These are phyloP conservation scores for Eucalyptus sp. DNA, from an alignment of 345 rosid species.

Conservation along the genomic window DNA sequence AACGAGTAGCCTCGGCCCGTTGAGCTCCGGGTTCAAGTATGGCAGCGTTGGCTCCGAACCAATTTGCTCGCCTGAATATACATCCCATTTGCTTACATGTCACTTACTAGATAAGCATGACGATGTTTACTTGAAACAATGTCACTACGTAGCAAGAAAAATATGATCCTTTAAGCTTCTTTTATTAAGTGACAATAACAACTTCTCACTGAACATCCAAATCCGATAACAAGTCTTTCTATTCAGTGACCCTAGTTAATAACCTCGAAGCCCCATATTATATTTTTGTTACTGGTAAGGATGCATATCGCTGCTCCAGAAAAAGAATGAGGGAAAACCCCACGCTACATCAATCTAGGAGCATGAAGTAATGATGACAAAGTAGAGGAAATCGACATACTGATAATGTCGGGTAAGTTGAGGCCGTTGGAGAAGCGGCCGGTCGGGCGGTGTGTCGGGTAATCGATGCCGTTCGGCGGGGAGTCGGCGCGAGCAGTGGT, in stretches of 20 bases:
- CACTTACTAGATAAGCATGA: not conserved
- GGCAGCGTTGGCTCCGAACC: slow-evolving; percentile 32
- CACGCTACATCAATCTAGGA: not conserved
- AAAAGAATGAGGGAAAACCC: not conserved
- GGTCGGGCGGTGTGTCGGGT: slow-evolving; percentile 33
- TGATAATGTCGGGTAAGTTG: slow-evolving; percentile 40
- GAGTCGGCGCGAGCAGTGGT: slow-evolving; percentile 43
- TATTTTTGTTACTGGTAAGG: not conserved
- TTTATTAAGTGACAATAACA: not conserved
- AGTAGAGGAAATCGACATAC: not conserved
- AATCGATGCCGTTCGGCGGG: slow-evolving; percentile 41
- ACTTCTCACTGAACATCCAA: not conserved
- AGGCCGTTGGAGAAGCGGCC: slow-evolving; percentile 49
- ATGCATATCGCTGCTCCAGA: not conserved
- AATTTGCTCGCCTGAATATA: slow-evolving; percentile 19
- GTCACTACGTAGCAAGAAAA: not conserved
- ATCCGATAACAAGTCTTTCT: not conserved
- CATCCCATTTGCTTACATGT: not conserved
- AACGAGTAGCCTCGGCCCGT: slow-evolving; percentile 18
- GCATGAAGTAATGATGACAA: not conserved
- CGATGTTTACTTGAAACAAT: not conserved
- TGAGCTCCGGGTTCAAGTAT: slow-evolving; percentile 33
- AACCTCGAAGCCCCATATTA: not conserved
- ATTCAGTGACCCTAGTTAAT: not conserved
- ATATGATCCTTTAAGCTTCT: not conserved